Evolutionary conservation across 176 grass and related monocot species (phyloP), one percentile per base, ranked within the genome.

Genomic region (Raddia distichophylla): DNA sequence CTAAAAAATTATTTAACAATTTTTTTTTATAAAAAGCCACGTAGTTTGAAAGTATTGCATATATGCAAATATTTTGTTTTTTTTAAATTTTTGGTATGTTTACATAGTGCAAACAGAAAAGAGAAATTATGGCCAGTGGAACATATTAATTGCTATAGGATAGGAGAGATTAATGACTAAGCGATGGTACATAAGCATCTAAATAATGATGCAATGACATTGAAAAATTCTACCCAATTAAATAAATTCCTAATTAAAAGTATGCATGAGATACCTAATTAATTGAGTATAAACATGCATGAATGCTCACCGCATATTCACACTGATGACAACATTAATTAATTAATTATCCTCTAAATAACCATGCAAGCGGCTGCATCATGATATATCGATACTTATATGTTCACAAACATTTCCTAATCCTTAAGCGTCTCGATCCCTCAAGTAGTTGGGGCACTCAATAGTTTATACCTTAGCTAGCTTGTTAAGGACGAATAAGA

Each of bases 401-500:
- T 69, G 60, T 13, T 77, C 19, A 37, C n/a, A 80, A 53, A 32
- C 37, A 50, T 52, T 17, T 67, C 16, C 54, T 51, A 75, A 43
- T 52, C 14, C 4, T 59, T 86, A 16, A 52, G 15, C 60, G 82
- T 27, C 67, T 27, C 50, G 64, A 71, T 67, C 42, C 61, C 52
- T 82, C 22, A 77, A 68, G 35, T 67, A 59, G 60, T 67, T 86
- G 67, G 5, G 8, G 46, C 44, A 79, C 42, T 33, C n/a, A 54
- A 53, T 86, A 82, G 40, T 68, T 20, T 46, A 67, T 57, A 27
- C 62, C 57, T 67, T 73, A 58, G 73, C 61, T 82, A 67, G 79
- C 79, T 90, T 86, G 79, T 64, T 73, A 73, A 73, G 46, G 66
- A 74, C 45, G 83, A 76, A 74, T 82, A 67, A 33, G 74, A 86